Conservation (phyloP, 805 yeast genomes). For the Metschnikowia lochheadii region DNA sequence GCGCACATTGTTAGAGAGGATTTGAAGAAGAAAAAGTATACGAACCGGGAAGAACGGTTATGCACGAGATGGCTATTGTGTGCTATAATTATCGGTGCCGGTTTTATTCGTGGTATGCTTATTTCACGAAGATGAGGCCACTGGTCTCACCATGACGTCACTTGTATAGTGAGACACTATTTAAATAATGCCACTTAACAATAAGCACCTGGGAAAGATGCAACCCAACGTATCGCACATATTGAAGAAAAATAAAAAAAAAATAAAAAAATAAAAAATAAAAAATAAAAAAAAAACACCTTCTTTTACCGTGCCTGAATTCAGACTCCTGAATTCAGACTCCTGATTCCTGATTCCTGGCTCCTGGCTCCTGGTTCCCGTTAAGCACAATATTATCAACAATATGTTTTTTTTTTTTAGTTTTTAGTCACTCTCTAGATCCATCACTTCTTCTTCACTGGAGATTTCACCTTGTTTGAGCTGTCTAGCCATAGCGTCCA, state of each 20-base stretch:
- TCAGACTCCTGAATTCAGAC: too few species aligned
- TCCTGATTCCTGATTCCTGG: too few species aligned
- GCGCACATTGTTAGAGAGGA: neutral
- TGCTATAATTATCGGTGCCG: too few species aligned
- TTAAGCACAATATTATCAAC: neutral
- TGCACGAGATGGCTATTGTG: neutral
- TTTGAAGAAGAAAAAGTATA: neutral
- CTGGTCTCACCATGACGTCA: neutral
- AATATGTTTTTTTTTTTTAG: neutral
- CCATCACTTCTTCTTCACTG: slow-evolving; percentile 56
- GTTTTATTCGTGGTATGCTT: neutral
- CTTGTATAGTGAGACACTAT: too few species aligned
- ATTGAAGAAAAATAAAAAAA: too few species aligned
- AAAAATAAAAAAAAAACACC: too few species aligned
- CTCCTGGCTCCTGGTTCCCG: too few species aligned
- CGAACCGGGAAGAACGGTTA: neutral
- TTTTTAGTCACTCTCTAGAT: slow-evolving; percentile 49
- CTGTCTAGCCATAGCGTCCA: slow-evolving; percentile 36
- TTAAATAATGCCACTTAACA: too few species aligned
- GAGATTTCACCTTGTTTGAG: slow-evolving; percentile 44
- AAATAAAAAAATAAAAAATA: too few species aligned
- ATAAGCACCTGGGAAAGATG: neutral
- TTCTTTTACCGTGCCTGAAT: too few species aligned
- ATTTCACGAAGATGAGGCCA: neutral
- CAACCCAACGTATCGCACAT: too few species aligned